Conservation (phyloP, 139 green algal genomes). For the Axilococcus clingmanii region DNA sequence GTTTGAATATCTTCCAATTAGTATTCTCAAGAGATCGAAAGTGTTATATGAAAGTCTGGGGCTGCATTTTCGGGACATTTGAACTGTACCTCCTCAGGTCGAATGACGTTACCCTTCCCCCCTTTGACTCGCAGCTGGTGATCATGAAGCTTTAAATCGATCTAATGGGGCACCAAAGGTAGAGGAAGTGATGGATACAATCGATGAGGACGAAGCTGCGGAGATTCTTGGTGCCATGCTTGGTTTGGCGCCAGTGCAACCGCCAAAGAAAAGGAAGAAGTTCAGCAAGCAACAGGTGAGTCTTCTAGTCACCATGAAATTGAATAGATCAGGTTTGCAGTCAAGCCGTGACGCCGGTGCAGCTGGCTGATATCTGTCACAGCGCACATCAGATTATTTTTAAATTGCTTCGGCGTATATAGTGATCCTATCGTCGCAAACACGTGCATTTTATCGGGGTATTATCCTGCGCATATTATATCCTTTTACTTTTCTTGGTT, state of each 20-base stretch:
- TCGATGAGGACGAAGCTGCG: constrained; percentile 37
- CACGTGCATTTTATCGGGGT: neutral
- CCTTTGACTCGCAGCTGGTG: constrained; percentile 11
- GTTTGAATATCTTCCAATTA: neutral
- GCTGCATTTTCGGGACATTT: neutral
- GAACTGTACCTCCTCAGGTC: neutral
- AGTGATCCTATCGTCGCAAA: too few species aligned
- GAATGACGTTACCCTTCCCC: neutral
- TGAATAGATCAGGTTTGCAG: too few species aligned
- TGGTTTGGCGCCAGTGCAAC: constrained; percentile 7
- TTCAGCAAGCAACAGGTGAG: too few species aligned
- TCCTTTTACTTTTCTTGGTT: neutral
- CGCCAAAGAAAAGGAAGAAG: constrained; percentile 20
- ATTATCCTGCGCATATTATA: neutral
- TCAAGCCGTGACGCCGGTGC: too few species aligned
- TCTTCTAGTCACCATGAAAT: too few species aligned
- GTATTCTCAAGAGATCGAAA: too few species aligned
- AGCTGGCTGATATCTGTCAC: too few species aligned
- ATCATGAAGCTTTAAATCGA: constrained; percentile 6
- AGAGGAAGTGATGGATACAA: neutral
- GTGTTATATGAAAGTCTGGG: neutral
- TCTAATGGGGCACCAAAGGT: neutral
- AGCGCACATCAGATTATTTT: too few species aligned
- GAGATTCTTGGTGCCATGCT: constrained; percentile 43
- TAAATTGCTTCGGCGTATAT: too few species aligned